Evolutionary conservation across 352 stramenopile genomes (phyloP).

Genomic region (Aphanomyces stellatus): DNA sequence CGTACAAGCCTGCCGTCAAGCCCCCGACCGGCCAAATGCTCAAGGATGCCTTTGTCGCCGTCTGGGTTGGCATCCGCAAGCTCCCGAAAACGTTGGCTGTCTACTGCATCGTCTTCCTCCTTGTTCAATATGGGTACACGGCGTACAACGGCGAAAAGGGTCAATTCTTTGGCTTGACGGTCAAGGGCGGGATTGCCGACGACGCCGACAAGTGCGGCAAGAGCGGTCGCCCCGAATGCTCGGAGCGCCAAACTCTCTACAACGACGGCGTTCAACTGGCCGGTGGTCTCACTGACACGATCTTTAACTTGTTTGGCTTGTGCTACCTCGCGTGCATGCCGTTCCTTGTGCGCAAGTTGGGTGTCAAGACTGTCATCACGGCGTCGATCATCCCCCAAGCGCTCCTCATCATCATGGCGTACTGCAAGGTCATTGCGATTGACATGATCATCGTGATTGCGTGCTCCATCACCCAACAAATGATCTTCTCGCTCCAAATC

Average conservation of each 20-base stretch:
- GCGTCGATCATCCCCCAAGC: slow-evolving; percentile 39
- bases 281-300: slow-evolving; percentile 37
- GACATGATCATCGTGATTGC: slow-evolving; percentile 42
- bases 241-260: slow-evolving; percentile 29
- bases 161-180: slow-evolving; percentile 53
- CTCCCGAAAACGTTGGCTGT: slow-evolving; percentile 32
- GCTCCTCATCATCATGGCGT: slow-evolving; percentile 46
- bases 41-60: slow-evolving; percentile 32
- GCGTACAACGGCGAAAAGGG: slow-evolving; percentile 59
- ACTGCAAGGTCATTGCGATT: slow-evolving; percentile 32
- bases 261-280: slow-evolving; percentile 49
- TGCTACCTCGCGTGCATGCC: slow-evolving; percentile 44
- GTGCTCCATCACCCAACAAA: slow-evolving; percentile 35
- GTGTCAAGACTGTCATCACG: slow-evolving; percentile 37
- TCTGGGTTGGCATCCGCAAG: slow-evolving; percentile 31
- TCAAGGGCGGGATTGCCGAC: slow-evolving; percentile 37
- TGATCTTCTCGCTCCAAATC: not conserved
- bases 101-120: slow-evolving; percentile 51
- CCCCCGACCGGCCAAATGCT: not conserved
- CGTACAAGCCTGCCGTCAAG: too few relatives aligned
- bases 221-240: slow-evolving; percentile 19
- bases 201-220: slow-evolving; percentile 37
- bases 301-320: slow-evolving; percentile 42
- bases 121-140: slow-evolving; percentile 47
- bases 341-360: slow-evolving; percentile 37